Evolutionary conservation across 2,329 filamentous ascomycete species (phyloP), one percentile per base, ranked within the genome.

Genomic region (Phialocephala sp.): DNA sequence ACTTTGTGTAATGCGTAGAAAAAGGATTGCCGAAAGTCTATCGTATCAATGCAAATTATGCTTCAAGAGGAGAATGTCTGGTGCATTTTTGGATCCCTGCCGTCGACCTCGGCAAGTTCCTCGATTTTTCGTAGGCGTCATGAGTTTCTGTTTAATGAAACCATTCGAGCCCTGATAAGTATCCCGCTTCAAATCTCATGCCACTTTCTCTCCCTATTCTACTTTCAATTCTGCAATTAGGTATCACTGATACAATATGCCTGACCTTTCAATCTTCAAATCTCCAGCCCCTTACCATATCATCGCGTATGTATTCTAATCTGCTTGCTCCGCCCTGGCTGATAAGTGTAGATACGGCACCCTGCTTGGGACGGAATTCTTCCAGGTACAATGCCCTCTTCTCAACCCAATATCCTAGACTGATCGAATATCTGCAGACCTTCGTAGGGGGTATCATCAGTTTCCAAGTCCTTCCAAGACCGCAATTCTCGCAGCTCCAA

Each of bases 341-440:
- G 62, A 41, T 43, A 15, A n/a, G 14, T 62, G 93, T 59, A 95
- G 92, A 76, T 97, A 96, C 80, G 93, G 93, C 71, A 93, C 92
- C 22, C 86, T 98, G 59, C 83, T 98, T 15, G 95, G 95, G 69
- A 90, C 90, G 35, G 91, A 93, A 45, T 85, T 97, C 77, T 98
- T 93, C 80, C 93, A 98, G 77, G 89, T 91, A 79, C 77, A 78
- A 62, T 24, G 9, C 5, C 57, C 45, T 39, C 5, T 27, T 27
- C n/a, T 15, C 8, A 37, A 20, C 8, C 2, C 18, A 2, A 27
- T 63, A 12, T 8, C 18, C 20, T 8, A 22, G 41, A 2, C 32
- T 59, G 20, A 61, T 47, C 22, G 60, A 22, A 52, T 3, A 15
- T 59, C 37, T 39, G 11, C 72, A 91, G 88, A 90, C 91, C 63